Evolutionary conservation across 2,329 filamentous ascomycete species (phyloP), one percentile per base, ranked within the genome.

Genomic region (Fusarium sp.): DNA sequence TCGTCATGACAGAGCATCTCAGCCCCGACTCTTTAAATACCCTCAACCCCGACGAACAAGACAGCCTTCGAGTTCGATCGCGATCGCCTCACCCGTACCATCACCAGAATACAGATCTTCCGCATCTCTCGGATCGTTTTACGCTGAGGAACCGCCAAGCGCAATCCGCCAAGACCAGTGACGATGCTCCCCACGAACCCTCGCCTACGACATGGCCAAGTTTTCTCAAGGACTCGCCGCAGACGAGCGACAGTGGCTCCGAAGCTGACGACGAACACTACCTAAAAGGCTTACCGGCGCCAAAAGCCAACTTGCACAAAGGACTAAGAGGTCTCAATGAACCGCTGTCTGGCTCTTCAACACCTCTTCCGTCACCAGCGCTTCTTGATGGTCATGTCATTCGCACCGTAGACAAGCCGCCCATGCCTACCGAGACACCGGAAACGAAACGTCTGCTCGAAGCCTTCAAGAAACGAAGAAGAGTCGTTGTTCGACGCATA

Each of bases 241-340:
- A 90, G 5, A 89, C 89, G 17, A 98, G 94, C 81, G 95, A 98
- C 76, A 98, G 95, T 81, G 96, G 96, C 30, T 97, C 95, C 24
- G 96, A 98, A 81, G 96, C 96, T 44, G 96, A 98, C 78, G 96
- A 98, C 84, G 96, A 98, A 82, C 93, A 95, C 72, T 92, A 96
- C 75, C 86, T 98, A 64, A 96, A 93, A 81, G 93, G 95, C 1
- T 84, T 98, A 28, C 95, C 96, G 3, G 94, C 95, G 6, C 93
- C 95, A 5, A 92, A 88, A n/a, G 76, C 88, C 14, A 89, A 90
- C 69, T 87, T 90, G 38, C 92, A 93, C 79, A 98, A 98, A 83
- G 95, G 95, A 13, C 82, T 98, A 55, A 89, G 92, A 68, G 91
- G 89, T 66, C 83, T 82, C 66, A 87, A 89, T 75, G 91, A 88